phyloP scores from a whole-genome alignment of 2,329 filamentous ascomycete genomes.

The Pseudogymnoascus sp. region DNA sequence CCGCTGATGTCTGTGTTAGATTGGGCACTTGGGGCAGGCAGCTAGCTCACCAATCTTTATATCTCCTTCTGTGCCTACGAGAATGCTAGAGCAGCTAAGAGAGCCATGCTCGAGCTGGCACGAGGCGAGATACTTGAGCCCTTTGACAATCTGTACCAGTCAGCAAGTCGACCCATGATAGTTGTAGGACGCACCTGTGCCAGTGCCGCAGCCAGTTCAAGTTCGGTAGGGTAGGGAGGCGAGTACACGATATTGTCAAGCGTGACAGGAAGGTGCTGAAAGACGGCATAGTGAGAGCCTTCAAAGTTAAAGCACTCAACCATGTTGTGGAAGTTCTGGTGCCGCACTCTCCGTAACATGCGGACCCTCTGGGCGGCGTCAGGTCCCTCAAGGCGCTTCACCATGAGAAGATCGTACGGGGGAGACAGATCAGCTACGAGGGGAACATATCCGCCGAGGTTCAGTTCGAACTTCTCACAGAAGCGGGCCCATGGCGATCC shows the following conservation, averaged over 20 bases:
- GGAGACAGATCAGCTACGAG: constrained; percentile 14
- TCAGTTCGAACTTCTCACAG: constrained; percentile 14
- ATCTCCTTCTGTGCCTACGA: constrained; percentile 14
- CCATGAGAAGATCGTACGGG: constrained; percentile 14
- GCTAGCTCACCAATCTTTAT: constrained; percentile 15
- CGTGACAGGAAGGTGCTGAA: constrained; percentile 18
- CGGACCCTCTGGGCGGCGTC: constrained; percentile 12
- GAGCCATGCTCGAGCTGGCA: constrained; percentile 14
- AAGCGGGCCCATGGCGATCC: constrained; percentile 13
- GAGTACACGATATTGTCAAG: constrained; percentile 15
- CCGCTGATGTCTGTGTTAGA: neutral
- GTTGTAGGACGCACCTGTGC: constrained; percentile 14
- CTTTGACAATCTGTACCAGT: neutral
- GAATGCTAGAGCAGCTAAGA: constrained; percentile 17
- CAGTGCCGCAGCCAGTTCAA: constrained; percentile 14
- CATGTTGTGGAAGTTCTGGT: constrained; percentile 15
- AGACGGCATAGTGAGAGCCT: constrained; percentile 14
- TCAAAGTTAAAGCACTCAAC: constrained; percentile 17
- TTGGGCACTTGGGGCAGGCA: constrained; percentile 1
- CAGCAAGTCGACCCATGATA: neutral
- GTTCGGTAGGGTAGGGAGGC: constrained; percentile 13
- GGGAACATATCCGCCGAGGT: constrained; percentile 11
- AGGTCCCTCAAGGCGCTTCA: constrained; percentile 15
- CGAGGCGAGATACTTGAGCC: neutral
- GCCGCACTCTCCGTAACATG: constrained; percentile 13